Evolutionary conservation across 2,329 filamentous ascomycete species (phyloP), one percentile per base, ranked within the genome.

Genomic region (Microcyclosporella mali): DNA sequence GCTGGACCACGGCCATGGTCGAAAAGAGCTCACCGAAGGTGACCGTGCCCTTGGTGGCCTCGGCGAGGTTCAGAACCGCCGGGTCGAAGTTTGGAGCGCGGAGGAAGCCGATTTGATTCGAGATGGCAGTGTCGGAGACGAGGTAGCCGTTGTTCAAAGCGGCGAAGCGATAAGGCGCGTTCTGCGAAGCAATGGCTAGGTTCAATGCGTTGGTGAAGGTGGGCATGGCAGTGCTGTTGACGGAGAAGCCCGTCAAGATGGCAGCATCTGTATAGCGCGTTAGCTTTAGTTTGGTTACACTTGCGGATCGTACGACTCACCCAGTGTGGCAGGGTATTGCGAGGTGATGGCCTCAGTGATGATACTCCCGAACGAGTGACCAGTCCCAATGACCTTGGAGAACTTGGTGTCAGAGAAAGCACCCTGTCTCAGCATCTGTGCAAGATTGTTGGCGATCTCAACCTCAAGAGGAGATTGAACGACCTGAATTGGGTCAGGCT

Each of bases 301-400:
- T 10, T 40, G 16, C 18, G 33, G 11, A 17, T 15, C 8, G 33
- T 17, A 6, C 4, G 17, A 17, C 15, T 19, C 25, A 37, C 37
- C 48, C 37, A 65, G 54, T 30, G 57, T 57, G 15, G 37, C 25
- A 1, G 64, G 65, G 49, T 66, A 60, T 32, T 56, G 47, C 16
- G 57, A 53, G 1, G 62, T 60, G 29, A 66, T 46, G 29, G 46
- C 60, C 48, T 62, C 54, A 10, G 59, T 62, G 40, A 66, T 48
- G 39, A 62, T 57, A 41, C 57, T 59, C 37, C 67, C 66, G 43
- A 63, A 63, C 16, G 61, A 65, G 48, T 71, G 68, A 10, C 65
- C 68, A 9, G 66, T 61, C 11, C 62, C 66, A 10, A 69, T 55
- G 19, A 71, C 58, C 4, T 61, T 60, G 16, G 52, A 46, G 53